These are phyloP conservation scores for Aspergillus arachidicola DNA, from an alignment of 2,329 filamentous ascomycete species.

Conservation along the genomic window DNA sequence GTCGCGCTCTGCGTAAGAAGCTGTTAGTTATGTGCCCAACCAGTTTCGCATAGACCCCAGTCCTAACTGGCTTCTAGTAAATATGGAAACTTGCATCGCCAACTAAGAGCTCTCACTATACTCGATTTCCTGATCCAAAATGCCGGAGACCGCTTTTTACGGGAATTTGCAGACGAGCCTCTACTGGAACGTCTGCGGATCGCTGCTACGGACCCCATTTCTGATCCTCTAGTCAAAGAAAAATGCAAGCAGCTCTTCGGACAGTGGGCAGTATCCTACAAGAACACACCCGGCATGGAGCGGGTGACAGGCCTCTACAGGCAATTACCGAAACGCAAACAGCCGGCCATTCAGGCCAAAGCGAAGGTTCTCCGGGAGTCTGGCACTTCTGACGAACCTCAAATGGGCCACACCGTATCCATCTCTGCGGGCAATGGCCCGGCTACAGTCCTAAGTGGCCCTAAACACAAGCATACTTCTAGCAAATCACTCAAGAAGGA, in stretches of 20 bases:
- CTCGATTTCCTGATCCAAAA: slow-evolving; percentile 95
- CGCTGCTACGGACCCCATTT: slow-evolving; percentile 80
- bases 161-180: slow-evolving; percentile 85
- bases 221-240: slow-evolving; percentile 80
- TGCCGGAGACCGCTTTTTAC: slow-evolving; percentile 83
- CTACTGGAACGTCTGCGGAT: slow-evolving; percentile 88
- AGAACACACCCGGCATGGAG: slow-evolving; percentile 76
- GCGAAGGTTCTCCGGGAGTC: slow-evolving; percentile 84
- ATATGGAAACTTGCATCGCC: slow-evolving; percentile 91
- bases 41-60: not conserved
- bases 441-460: slow-evolving; percentile 37
- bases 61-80: slow-evolving; percentile 58
- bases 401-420: slow-evolving; percentile 44
- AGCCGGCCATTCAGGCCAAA: slow-evolving; percentile 72
- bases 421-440: slow-evolving; percentile 43
- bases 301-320: slow-evolving; percentile 78
- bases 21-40: slow-evolving; percentile 55
- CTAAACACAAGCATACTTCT: slow-evolving; percentile 42
- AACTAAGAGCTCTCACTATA: slow-evolving; percentile 83
- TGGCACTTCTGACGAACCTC: slow-evolving; percentile 50
- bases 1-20: slow-evolving; percentile 92
- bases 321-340: slow-evolving; percentile 68
- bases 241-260: slow-evolving; percentile 87
- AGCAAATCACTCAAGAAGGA: slow-evolving; percentile 47
- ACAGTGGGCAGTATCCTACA: slow-evolving; percentile 83